Base-by-base conservation (phyloP, 73 alveolate species). In the Paramecium biaurelia region DNA sequence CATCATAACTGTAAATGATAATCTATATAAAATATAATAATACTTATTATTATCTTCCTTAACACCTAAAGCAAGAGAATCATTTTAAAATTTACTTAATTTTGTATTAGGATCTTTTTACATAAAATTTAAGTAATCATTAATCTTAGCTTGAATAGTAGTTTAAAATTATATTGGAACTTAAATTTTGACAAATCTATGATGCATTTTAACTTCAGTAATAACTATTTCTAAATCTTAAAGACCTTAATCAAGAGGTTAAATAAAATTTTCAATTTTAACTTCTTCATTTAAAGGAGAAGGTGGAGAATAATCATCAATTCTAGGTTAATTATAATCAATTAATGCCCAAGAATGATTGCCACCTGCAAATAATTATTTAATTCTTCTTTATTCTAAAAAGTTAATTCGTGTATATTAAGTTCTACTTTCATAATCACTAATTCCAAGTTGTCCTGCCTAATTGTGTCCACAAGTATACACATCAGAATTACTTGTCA, bases 321-420 rank as follows among this genome's bases (percentile, higher is more conserved):
- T 97, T 53, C 96, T 85, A 49, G 99, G 99, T 67, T 92, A 59
- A 49, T 93, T 92, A 21, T 95, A 94, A 92, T 98, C 99, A 32
- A 97, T 85, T 10, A 97, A 92, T 43, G 99, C 96, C 99, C 99
- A 97, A 21, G 99, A 96, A 95, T 97, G 99, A 92, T 96, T 97
- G 15, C 99, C 99, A 9, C 99, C 99, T 18, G 99, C 99, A 94
- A 93, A 97, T 49, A 98, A 94, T 82, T 95, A 94, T 38, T 76
- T 93, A 15, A 97, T 93, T 85, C 97, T 97, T 93, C 95, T 95
- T 47, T 92, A 92, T 49, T 98, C 98, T 47, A 97, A 92, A 1
- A 93, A 72, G 35, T 92, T 90, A 21, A 97, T 96, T 92, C 95
- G 95, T 59, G 98, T 95, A 92, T 96, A 98, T 20, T 85, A 35